phyloP scores from a whole-genome alignment of 257 asterid species.

The Solanum tarapatanum region DNA sequence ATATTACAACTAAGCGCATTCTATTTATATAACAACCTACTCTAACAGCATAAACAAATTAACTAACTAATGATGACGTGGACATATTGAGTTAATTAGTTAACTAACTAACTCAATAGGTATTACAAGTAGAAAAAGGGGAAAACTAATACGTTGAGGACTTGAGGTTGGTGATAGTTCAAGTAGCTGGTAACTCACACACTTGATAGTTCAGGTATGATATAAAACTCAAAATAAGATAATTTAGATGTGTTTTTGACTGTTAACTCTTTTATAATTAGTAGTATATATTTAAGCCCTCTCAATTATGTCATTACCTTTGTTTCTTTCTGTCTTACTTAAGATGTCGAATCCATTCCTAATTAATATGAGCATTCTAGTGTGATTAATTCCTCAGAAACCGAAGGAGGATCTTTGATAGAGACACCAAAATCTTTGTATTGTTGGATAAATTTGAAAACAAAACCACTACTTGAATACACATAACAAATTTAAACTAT shows the following conservation, averaged over 20 bases:
- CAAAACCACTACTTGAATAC: background rate
- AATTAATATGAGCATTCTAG: background rate
- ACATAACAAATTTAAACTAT: background rate
- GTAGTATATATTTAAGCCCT: background rate
- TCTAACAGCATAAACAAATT: no score
- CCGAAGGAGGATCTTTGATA: background rate
- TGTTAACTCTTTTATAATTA: background rate
- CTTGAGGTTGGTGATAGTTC: background rate
- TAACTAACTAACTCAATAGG: no score
- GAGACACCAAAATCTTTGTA: background rate
- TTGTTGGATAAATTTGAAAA: background rate
- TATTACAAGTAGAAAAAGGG: background rate
- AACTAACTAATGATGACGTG: no score
- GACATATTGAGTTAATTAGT: no score
- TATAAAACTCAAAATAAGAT: background rate
- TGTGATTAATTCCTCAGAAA: background rate
- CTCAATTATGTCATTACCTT: background rate
- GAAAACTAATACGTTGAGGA: background rate
- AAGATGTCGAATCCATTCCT: background rate
- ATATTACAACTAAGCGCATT: no score
- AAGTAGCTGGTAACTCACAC: background rate
- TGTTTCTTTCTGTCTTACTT: background rate
- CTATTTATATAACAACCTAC: no score
- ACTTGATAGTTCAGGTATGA: no score
- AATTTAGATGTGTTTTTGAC: no score